phyloP scores from a whole-genome alignment of 163 green algal species.

The Prototheca wickerhamii region DNA sequence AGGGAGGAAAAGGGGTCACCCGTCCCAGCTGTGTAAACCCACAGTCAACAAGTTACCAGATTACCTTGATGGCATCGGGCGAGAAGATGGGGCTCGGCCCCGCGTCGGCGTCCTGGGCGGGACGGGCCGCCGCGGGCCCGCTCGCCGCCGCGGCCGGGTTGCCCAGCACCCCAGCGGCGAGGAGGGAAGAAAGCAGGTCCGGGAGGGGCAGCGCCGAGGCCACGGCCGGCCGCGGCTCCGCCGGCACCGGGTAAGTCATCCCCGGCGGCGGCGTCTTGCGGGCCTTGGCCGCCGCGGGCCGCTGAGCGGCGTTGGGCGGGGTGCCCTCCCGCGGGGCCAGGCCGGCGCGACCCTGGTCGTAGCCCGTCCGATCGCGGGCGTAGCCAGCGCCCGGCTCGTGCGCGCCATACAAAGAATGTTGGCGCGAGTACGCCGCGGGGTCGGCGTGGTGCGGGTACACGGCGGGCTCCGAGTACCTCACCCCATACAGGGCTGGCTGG shows the following conservation, averaged over 20 bases:
- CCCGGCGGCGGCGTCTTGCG: not conserved
- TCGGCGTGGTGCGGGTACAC: too few species aligned
- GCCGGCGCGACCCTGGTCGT: too few species aligned
- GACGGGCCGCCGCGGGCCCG: not conserved
- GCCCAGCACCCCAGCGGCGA: conserved; percentile 20
- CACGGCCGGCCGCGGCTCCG: not conserved
- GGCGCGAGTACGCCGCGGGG: too few species aligned
- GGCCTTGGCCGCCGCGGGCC: not conserved
- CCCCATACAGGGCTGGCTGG: too few species aligned
- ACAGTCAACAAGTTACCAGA: conserved; percentile 1
- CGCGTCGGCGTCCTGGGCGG: conserved; percentile 3
- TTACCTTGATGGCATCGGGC: not conserved
- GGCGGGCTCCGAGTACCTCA: too few species aligned
- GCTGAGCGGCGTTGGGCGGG: conserved; percentile 1
- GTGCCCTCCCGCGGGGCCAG: not conserved
- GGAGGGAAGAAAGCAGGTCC: conserved; percentile 19
- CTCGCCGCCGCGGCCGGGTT: not conserved
- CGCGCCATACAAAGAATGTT: too few species aligned
- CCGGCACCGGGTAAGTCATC: not conserved
- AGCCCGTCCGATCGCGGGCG: too few species aligned
- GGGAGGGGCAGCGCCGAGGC: not conserved
- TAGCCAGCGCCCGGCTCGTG: too few species aligned
- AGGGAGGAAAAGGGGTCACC: not conserved
- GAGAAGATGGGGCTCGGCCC: not conserved
- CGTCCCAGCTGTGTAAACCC: not conserved